A percentile compares a stretch with the other conserved stretches of the same genome.
Conservation (phyloP, 2,329 filamentous ascomycete genomes). For the Aspergillus niger region DNA sequence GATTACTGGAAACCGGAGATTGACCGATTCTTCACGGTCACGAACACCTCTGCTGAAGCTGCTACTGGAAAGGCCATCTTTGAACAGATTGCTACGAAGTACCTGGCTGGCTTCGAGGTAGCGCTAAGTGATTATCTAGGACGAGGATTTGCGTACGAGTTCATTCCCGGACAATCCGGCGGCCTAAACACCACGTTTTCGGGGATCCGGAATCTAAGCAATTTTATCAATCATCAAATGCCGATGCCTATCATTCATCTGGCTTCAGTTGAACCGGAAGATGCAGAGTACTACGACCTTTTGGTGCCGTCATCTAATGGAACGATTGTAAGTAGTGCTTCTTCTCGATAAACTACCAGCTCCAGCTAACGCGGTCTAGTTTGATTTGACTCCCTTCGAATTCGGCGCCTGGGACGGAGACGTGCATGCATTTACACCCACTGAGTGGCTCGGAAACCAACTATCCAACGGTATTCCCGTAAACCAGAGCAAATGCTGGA, state of each 20-base stretch:
- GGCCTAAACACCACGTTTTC: not conserved
- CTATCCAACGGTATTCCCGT: not conserved
- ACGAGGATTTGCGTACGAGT: not conserved
- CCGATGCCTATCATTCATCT: not conserved
- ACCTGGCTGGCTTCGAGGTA: not conserved
- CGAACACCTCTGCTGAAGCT: not conserved
- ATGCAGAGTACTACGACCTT: not conserved
- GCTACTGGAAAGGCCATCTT: not conserved
- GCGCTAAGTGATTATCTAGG: not conserved
- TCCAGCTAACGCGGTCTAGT: not conserved
- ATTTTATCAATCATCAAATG: not conserved
- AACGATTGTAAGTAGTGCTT: not conserved
- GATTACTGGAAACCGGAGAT: not conserved
- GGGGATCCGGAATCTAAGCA: not conserved
- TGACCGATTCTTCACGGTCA: not conserved
- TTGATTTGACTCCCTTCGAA: not conserved
- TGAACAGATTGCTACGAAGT: not conserved
- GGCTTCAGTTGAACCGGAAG: not conserved
- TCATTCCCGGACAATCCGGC: not conserved
- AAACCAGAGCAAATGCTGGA: not conserved
- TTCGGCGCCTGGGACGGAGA: not conserved
- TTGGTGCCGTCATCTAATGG: not conserved
- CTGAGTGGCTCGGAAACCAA: not conserved
- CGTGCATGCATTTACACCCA: not conserved
- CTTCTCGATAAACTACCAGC: no score